Percentiles rank a stretch among this genome's conserved stretches.
Evolutionary conservation across 208 protist species (phyloP).

Genomic region (Leishmania amazonensis): DNA sequence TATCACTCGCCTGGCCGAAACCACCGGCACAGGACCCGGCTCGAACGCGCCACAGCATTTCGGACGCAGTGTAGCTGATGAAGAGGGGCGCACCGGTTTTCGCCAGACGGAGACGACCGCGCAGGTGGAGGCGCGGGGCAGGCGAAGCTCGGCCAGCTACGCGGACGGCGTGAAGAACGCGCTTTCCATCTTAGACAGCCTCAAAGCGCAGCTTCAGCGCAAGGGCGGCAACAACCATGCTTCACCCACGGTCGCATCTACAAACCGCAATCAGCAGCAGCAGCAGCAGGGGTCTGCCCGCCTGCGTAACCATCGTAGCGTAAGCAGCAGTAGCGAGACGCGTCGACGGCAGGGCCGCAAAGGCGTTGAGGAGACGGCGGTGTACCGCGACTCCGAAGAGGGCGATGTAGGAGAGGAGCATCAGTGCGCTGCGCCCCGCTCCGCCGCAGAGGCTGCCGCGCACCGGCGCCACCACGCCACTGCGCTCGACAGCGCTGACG

Average conservation of each 20-base stretch:
- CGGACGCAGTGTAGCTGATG: not conserved
- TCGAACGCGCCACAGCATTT: not conserved
- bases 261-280: slow-evolving; percentile 28
- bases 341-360: slow-evolving; percentile 10
- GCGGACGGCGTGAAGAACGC: slow-evolving; percentile 66
- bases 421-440: not conserved
- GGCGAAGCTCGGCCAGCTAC: slow-evolving; percentile 33
- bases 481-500: not conserved
- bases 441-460: not conserved
- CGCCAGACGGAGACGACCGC: not conserved
- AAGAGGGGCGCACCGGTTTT: not conserved
- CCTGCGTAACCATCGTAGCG: slow-evolving; percentile 1
- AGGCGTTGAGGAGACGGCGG: slow-evolving; percentile 19
- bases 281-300: slow-evolving; percentile 2
- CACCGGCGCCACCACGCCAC: not conserved
- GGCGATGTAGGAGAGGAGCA: not conserved
- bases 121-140: slow-evolving; percentile 14
- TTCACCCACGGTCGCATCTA: slow-evolving; percentile 21
- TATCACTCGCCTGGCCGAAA: slow-evolving; percentile 21
- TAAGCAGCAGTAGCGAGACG: slow-evolving; percentile 25
- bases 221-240: slow-evolving; percentile 9
- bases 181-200: slow-evolving; percentile 65
- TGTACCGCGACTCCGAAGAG: slow-evolving; percentile 13
- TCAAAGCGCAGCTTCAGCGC: slow-evolving; percentile 49
- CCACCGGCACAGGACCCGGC: not conserved